Conservation (phyloP, 2,329 filamentous ascomycete species). For the Corynespora cassiicola region DNA sequence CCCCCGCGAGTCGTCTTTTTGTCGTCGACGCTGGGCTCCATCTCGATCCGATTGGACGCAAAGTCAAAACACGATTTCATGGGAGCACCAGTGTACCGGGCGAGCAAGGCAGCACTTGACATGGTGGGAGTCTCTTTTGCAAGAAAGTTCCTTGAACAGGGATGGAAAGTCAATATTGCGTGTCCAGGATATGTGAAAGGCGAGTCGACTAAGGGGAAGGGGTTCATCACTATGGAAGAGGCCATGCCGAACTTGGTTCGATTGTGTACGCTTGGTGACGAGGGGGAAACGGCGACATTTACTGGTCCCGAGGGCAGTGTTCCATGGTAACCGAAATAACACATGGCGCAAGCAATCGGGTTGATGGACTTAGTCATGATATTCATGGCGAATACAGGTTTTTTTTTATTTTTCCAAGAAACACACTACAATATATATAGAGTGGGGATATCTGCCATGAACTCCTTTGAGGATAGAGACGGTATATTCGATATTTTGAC, state of each 20-base stretch:
- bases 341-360: no score
- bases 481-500: no score
- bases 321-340: constrained; percentile 13
- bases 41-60: constrained; percentile 3
- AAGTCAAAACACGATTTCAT: constrained; percentile 1
- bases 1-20: constrained; percentile 12
- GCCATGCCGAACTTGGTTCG: constrained; percentile 14
- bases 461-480: no score
- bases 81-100: constrained; percentile 1
- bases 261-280: constrained; percentile 13
- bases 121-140: constrained; percentile 12
- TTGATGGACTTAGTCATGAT: no score
- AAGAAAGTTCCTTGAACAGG: constrained; percentile 3
- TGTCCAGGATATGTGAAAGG: constrained; percentile 15
- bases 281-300: constrained; percentile 17
- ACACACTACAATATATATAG: no score
- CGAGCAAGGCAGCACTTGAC: constrained; percentile 14
- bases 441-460: no score
- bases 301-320: constrained; percentile 4
- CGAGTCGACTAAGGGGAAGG: constrained; percentile 2
- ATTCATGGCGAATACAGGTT: no score
- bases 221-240: constrained; percentile 13
- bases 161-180: constrained; percentile 13
- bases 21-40: constrained; percentile 9
- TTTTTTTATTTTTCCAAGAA: no score